Percentiles rank a stretch among this genome's conserved stretches.
phyloP scores from a whole-genome alignment of 2,329 filamentous ascomycete species.

The Aspergillus ruber region DNA sequence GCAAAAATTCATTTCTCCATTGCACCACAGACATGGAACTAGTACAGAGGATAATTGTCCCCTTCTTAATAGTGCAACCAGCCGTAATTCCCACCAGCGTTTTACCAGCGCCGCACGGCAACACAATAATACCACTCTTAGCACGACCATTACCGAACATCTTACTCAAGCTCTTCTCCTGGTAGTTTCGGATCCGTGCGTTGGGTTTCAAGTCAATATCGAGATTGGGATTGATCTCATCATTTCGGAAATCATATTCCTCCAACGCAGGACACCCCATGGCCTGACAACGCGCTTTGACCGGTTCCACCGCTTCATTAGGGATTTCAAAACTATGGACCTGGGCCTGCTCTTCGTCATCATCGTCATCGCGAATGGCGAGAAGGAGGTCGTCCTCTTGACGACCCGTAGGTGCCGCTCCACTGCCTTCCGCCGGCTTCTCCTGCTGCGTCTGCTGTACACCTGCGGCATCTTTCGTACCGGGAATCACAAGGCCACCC shows the following conservation, averaged over 20 bases:
- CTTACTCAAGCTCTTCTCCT: conserved; percentile 95
- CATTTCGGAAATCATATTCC: conserved; percentile 95
- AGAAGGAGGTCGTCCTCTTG: conserved; percentile 63
- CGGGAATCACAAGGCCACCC: conserved; percentile 82
- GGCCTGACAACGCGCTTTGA: conserved; percentile 82
- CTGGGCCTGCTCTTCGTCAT: conserved; percentile 74
- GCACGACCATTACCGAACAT: conserved; percentile 99
- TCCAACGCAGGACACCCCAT: conserved; percentile 84
- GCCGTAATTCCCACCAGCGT: conserved; percentile 97
- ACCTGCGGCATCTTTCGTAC: conserved; percentile 86
- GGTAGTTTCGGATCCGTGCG: conserved; percentile 87
- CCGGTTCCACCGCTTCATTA: conserved; percentile 72
- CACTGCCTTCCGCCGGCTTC: conserved; percentile 27
- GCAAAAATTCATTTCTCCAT: conserved; percentile 93
- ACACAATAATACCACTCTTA: conserved; percentile 93
- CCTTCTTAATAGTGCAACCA: conserved; percentile 96
- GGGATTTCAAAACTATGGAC: conserved; percentile 92
- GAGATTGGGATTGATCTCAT: conserved; percentile 79
- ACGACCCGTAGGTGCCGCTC: conserved; percentile 21
- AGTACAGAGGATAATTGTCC: conserved; percentile 88
- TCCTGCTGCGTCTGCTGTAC: conserved; percentile 63
- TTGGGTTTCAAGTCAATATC: conserved; percentile 89
- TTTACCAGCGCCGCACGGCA: conserved; percentile 95
- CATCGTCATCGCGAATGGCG: conserved; percentile 66
- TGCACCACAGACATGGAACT: conserved; percentile 97